Evolutionary conservation across 2,329 filamentous ascomycete genomes (phyloP), one percentile per base, ranked within the genome.

Genomic region (Trichoderma gracile): DNA sequence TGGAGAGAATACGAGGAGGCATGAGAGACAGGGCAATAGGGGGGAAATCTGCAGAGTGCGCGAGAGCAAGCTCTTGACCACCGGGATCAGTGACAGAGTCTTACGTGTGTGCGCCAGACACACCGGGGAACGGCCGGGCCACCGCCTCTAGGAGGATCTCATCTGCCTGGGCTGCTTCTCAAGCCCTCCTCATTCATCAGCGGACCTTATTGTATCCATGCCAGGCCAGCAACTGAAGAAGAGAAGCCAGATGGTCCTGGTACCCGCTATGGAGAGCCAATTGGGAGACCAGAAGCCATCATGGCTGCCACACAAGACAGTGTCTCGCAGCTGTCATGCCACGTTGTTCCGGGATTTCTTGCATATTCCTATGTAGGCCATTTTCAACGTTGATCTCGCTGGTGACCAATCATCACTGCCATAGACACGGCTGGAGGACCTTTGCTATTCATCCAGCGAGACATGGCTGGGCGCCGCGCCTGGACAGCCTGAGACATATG

Each of bases 251-350:
- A 27, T 45, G n/a, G 23, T n/a, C 42, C 47, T n/a, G 58, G n/a
- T 27, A 45, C 25, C 33, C 21, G 21, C 30, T 10, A 43, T 15
- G 17, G 38, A 42, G 15, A 42, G 14, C 21, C 56, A 50, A 59
- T 40, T 27, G 45, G 21, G 23, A 42, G 45, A 33, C 45, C 15
- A 50, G 19, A 21, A 10, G n/a, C 14, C 21, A 42, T 42, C 58
- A 45, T 30, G 58, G 38, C 14, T 61, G 58, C 17, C 58, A 45
- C 47, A 53, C 40, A 45, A 53, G 45, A 59, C 56, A 59, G 14
- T 23, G 55, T 58, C 3, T 46, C 43, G 14, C 33, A 23, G 5
- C 15, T 14, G 30, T n/a, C 25, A 33, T 42, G 45, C 46, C 38
- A 61, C 58, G 58, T 50, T 27, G 19, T 59, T 15, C 17, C 58